phyloP scores from a whole-genome alignment of 371 early-diverging fungal genomes.

The Actinomucor elegans region DNA sequence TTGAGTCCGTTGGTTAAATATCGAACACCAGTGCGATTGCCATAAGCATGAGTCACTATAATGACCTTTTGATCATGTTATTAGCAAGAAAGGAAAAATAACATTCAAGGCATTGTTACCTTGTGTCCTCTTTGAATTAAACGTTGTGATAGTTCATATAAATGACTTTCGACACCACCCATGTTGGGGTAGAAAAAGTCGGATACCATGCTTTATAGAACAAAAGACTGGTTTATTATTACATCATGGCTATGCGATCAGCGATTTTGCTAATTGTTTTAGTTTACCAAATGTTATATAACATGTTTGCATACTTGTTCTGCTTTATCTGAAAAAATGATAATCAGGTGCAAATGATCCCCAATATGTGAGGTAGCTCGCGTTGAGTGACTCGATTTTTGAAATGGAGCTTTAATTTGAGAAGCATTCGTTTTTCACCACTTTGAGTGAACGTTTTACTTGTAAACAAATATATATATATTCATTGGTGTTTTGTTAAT shows the following conservation, averaged over 20 bases:
- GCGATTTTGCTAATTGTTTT: neutral
- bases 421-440: too few species aligned
- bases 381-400: neutral
- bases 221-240: too few species aligned
- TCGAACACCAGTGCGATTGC: constrained; percentile 83
- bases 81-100: too few species aligned
- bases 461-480: neutral
- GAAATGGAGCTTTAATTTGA: neutral
- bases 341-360: neutral
- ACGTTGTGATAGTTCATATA: constrained; percentile 90
- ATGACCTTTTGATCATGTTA: constrained; percentile 60
- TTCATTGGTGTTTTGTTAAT: too few species aligned
- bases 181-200: constrained; percentile 99
- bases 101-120: constrained; percentile 56
- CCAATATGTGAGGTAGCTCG: neutral
- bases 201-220: constrained; percentile 73
- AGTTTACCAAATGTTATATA: constrained; percentile 56
- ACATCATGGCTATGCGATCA: too few species aligned
- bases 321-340: neutral
- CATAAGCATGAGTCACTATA: constrained; percentile 91
- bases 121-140: constrained; percentile 94
- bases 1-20: constrained; percentile 95
- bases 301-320: constrained; percentile 28
- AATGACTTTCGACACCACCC: constrained; percentile 99
- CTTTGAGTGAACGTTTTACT: neutral